phyloP scores from a whole-genome alignment of 345 rosid species.

The Firmiana major region DNA sequence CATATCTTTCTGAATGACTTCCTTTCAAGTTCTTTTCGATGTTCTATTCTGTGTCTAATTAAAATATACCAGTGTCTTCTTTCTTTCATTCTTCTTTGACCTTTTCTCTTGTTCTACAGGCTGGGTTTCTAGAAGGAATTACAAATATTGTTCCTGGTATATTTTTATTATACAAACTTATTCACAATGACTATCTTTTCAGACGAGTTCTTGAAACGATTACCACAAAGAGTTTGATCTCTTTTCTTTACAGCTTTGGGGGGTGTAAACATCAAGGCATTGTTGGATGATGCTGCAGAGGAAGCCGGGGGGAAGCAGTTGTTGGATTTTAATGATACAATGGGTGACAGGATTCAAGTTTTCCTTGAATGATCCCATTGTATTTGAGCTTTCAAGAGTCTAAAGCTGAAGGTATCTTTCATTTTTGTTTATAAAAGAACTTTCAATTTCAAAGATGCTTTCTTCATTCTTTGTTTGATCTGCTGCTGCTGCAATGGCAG shows the following conservation, averaged over 20 bases:
- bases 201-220: not conserved
- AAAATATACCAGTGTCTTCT: not conserved
- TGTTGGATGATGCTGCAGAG: constrained; percentile 67
- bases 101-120: constrained; percentile 35
- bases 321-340: constrained; percentile 68
- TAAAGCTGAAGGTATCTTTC: not conserved
- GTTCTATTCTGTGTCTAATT: not conserved
- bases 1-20: no score
- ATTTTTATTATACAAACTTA: not conserved
- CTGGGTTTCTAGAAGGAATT: constrained; percentile 84
- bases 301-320: constrained; percentile 77
- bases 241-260: constrained; percentile 54
- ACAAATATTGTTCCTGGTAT: constrained; percentile 92
- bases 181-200: not conserved
- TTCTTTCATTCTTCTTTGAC: not conserved
- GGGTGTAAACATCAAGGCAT: constrained; percentile 75
- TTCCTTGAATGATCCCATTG: constrained; percentile 51
- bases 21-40: no score
- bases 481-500: no score
- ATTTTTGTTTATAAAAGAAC: not conserved
- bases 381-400: not conserved
- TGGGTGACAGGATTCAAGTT: constrained; percentile 91
- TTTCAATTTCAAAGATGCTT: not conserved
- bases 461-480: not conserved
- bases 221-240: not conserved